These are phyloP conservation scores for Leccinum disarticulatum DNA, from an alignment of 768 basidiomycete species.

Conservation along the genomic window DNA sequence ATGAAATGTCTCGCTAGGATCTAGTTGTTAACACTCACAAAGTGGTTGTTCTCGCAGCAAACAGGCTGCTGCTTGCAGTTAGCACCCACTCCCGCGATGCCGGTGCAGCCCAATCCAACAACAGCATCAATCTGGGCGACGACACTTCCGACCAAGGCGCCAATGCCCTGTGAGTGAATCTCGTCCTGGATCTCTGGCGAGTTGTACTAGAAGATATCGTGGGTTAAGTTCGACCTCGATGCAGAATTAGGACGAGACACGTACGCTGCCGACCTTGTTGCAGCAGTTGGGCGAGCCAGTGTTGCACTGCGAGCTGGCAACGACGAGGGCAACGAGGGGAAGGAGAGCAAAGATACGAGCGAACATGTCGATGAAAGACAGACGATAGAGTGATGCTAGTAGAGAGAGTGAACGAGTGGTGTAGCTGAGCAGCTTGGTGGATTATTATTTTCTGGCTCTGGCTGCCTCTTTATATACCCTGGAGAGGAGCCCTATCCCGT, in stretches of 20 bases:
- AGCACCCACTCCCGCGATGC: background rate
- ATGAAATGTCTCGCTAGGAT: too few relatives aligned
- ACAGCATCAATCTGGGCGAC: background rate
- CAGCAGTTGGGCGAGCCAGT: background rate
- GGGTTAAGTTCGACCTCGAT: too few relatives aligned
- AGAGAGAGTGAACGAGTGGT: background rate
- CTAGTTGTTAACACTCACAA: too few relatives aligned
- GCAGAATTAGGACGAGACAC: background rate
- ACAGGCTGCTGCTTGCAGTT: background rate
- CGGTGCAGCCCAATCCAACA: background rate
- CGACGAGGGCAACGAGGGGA: constrained; percentile 1
- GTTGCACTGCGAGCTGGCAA: constrained; percentile 1
- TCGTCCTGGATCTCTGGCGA: background rate
- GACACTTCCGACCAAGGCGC: background rate
- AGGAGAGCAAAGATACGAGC: constrained; percentile 1
- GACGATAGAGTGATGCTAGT: background rate
- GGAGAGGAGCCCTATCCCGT: too few relatives aligned
- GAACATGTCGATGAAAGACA: constrained; percentile 9
- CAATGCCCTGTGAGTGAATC: background rate
- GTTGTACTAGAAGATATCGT: background rate
- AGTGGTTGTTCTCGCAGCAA: background rate
- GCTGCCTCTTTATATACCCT: too few relatives aligned
- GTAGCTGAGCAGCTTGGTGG: background rate
- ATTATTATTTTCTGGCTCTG: too few relatives aligned
- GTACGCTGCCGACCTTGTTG: background rate